Evolutionary conservation across 352 stramenopile genomes (phyloP).

Genomic region (Phytophthora capsici): DNA sequence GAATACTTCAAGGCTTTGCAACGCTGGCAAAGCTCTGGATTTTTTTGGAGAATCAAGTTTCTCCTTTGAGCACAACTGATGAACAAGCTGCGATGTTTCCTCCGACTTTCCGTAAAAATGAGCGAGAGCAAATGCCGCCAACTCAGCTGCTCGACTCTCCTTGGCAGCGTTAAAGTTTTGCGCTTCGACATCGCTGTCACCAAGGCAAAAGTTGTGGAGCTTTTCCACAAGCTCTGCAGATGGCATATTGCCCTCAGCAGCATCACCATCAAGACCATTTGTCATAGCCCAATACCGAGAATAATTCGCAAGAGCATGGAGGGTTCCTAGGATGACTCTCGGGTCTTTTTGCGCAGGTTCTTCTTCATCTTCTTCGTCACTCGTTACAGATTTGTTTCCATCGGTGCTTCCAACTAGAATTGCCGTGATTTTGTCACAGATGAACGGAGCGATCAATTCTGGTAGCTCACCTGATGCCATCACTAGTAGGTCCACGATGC

Average conservation of each 20-base stretch:
- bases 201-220: conserved; percentile 61
- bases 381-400: conserved; percentile 17
- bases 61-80: conserved; percentile 63
- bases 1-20: conserved; percentile 74
- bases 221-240: conserved; percentile 46
- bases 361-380: conserved; percentile 46
- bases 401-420: conserved; percentile 46
- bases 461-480: conserved; percentile 58
- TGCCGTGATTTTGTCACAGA: conserved; percentile 53
- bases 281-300: conserved; percentile 49
- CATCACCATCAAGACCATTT: conserved; percentile 16
- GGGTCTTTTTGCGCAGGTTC: conserved; percentile 39
- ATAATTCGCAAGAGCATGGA: conserved; percentile 65
- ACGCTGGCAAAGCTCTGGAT: conserved; percentile 33
- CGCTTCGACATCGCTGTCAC: conserved; percentile 29
- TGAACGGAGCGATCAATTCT: conserved; percentile 57
- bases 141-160: conserved; percentile 55
- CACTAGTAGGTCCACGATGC: conserved; percentile 60
- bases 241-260: conserved; percentile 31
- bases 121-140: conserved; percentile 53
- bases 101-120: conserved; percentile 54
- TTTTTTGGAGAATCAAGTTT: conserved; percentile 34
- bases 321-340: conserved; percentile 56
- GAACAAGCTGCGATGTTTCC: conserved; percentile 45
- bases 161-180: conserved; percentile 35